Evolutionary conservation across 2,329 filamentous ascomycete species (phyloP), one percentile per base, ranked within the genome.

Genomic region (Scleromitrula shiraiana): DNA sequence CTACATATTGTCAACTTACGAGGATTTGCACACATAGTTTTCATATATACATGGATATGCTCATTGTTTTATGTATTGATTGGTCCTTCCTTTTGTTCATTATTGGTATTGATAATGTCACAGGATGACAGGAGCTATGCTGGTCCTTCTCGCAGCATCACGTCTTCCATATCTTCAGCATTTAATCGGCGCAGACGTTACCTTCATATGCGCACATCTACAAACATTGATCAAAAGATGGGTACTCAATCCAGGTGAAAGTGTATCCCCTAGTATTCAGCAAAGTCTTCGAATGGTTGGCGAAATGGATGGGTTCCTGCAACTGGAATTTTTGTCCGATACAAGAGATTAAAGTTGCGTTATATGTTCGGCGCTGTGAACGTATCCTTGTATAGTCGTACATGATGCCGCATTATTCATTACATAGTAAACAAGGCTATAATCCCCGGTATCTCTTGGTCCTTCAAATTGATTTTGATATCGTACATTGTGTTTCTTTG

Each of bases 1-100:
- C 51, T 75, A 32, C 73, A 76, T 43, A 72, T 74, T 0, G 58
- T 73, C 33, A 74, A 75, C 32, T 52, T 76, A 3, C 56, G 69
- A 19, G 68, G 69, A 0, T 75, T 73, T 46, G 63, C 69, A 0
- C 74, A 77, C 40, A 77, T 74, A 0, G 67, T 76, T 0, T 57
- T 77, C 27, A 67, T 76, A 1, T 74, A 77, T 53, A 74, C 72
- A 0, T 77, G 74, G 74, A 76, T 76, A 19, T 77, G 74, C 38
- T 73, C 72, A 0, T 54, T 77, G 0, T 75, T 72, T 72, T 75
- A 61, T 57, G 70, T 65, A n/a, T n/a, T n/a, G n/a, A n/a, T n/a
- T n/a, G 1, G 3, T 3, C 10, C 1, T 1, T n/a, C 9, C n/a
- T 6, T 23, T 26, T 22, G 12, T 2, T 7, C 7, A 40, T 5